Evolutionary conservation across 805 yeast species (phyloP).

Genomic region (Cyberlindnera samutprakarnensis): DNA sequence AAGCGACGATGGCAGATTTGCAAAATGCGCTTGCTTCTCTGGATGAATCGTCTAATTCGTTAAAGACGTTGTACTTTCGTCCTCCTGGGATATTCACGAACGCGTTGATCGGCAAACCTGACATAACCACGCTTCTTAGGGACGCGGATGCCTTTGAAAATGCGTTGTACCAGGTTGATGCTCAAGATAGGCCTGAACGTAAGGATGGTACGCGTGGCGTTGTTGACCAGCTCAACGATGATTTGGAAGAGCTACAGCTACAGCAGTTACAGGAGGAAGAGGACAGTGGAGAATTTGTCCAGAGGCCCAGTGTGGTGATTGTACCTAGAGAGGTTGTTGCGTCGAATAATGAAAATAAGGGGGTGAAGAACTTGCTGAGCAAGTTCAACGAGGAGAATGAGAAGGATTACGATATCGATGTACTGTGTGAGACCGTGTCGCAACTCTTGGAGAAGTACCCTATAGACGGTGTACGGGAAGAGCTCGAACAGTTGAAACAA

Average conservation of each 20-base stretch:
- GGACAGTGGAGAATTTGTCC: neutral
- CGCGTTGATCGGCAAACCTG: slow-evolving; percentile 45
- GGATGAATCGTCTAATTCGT: slow-evolving; percentile 11
- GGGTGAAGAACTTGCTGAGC: slow-evolving; percentile 25
- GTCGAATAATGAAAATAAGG: slow-evolving; percentile 15
- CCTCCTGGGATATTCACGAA: slow-evolving; percentile 61
- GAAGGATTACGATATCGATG: slow-evolving; percentile 32
- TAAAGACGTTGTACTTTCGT: slow-evolving; percentile 35
- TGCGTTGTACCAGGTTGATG: slow-evolving; percentile 38
- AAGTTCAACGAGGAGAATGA: slow-evolving; percentile 25
- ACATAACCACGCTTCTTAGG: slow-evolving; percentile 48
- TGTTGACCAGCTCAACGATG: slow-evolving; percentile 28
- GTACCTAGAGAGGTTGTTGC: slow-evolving; percentile 16
- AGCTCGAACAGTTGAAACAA: slow-evolving; percentile 20
- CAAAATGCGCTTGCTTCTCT: slow-evolving; percentile 6
- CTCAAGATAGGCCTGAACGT: slow-evolving; percentile 33
- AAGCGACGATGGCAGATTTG: slow-evolving; percentile 17
- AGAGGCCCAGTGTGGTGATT: slow-evolving; percentile 15
- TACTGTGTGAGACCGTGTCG: slow-evolving; percentile 35
- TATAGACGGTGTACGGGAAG: slow-evolving; percentile 29
- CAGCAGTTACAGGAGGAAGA: slow-evolving; percentile 7
- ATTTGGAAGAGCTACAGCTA: slow-evolving; percentile 22
- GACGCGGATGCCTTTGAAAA: slow-evolving; percentile 51
- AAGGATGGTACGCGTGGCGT: slow-evolving; percentile 42
- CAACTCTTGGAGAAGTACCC: slow-evolving; percentile 29